Percentiles rank a stretch among this genome's conserved stretches.
Evolutionary conservation across 371 early-diverging fungal species (phyloP).

Genomic region (Saksenaea vasiformis): DNA sequence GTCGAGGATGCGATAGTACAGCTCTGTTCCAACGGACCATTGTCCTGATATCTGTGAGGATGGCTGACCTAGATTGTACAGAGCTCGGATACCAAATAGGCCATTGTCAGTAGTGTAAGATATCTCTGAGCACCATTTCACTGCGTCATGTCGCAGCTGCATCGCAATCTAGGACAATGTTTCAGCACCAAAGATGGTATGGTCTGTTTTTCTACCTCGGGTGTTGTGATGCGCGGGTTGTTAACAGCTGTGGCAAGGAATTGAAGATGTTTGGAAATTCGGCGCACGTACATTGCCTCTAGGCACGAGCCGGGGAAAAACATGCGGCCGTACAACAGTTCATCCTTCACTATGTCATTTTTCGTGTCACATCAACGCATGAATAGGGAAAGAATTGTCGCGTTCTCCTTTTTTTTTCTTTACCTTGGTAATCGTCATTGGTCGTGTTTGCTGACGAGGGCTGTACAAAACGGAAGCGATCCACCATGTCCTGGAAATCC

Average conservation of each 20-base stretch:
- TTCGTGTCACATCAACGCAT: not conserved
- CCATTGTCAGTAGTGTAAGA: slow-evolving; percentile 78
- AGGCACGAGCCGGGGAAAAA: slow-evolving; percentile 77
- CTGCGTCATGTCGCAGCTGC: slow-evolving; percentile 73
- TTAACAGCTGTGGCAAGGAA: slow-evolving; percentile 75
- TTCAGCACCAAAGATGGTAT: not conserved
- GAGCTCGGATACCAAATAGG: slow-evolving; percentile 74
- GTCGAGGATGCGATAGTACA: slow-evolving; percentile 84
- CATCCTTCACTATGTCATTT: slow-evolving; percentile 41
- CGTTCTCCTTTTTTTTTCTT: not conserved
- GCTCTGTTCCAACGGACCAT: slow-evolving; percentile 80
- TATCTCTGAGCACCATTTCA: slow-evolving; percentile 77
- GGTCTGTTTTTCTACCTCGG: slow-evolving; percentile 47
- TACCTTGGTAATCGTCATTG: slow-evolving; percentile 6
- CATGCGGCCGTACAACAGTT: slow-evolving; percentile 73
- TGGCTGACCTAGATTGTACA: slow-evolving; percentile 71
- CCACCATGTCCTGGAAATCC: slow-evolving; percentile 59
- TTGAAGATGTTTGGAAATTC: slow-evolving; percentile 62
- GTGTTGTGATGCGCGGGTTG: slow-evolving; percentile 47
- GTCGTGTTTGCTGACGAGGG: not conserved
- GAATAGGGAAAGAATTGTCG: not conserved
- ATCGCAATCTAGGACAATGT: slow-evolving; percentile 57
- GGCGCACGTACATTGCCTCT: slow-evolving; percentile 73
- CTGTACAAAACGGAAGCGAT: slow-evolving; percentile 51
- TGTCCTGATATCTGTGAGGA: slow-evolving; percentile 40